Conservation (phyloP, 2,329 filamentous ascomycete species). For the Pochonia chlamydosporia region DNA sequence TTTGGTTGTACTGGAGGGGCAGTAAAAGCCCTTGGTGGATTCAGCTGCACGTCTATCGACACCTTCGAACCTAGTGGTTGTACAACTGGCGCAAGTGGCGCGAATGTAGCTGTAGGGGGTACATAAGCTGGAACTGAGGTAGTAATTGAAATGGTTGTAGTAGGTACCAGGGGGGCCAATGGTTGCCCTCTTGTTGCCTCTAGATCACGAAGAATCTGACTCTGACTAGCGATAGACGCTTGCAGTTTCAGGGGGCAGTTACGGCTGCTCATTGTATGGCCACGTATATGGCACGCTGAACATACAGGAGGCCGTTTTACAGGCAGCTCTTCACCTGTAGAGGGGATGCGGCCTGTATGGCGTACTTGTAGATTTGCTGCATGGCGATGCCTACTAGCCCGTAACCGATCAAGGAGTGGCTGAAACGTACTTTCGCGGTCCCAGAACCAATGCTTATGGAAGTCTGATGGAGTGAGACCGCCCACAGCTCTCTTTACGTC, state of each 20-base stretch:
- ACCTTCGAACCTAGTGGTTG: neutral
- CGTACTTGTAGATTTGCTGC: neutral
- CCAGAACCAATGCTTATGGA: too few relatives aligned
- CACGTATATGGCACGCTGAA: neutral
- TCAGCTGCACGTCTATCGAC: neutral
- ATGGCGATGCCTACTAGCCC: neutral
- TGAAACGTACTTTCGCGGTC: neutral
- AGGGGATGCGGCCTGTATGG: neutral
- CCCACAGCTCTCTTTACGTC: too few relatives aligned
- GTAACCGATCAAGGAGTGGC: neutral
- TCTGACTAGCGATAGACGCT: neutral
- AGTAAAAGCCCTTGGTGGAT: neutral
- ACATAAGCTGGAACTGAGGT: neutral
- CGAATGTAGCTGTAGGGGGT: neutral
- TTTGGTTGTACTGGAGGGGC: neutral
- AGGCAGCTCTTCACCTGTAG: neutral
- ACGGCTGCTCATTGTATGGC: neutral
- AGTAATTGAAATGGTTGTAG: neutral
- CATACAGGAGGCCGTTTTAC: neutral
- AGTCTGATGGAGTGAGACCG: too few relatives aligned
- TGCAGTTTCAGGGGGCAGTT: neutral
- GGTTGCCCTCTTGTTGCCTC: neutral
- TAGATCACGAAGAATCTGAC: neutral
- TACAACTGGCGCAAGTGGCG: neutral
- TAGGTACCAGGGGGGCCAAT: neutral